These are phyloP conservation scores for Sesbania bispinosa DNA, from an alignment of 306 rosid species.

Conservation along the genomic window DNA sequence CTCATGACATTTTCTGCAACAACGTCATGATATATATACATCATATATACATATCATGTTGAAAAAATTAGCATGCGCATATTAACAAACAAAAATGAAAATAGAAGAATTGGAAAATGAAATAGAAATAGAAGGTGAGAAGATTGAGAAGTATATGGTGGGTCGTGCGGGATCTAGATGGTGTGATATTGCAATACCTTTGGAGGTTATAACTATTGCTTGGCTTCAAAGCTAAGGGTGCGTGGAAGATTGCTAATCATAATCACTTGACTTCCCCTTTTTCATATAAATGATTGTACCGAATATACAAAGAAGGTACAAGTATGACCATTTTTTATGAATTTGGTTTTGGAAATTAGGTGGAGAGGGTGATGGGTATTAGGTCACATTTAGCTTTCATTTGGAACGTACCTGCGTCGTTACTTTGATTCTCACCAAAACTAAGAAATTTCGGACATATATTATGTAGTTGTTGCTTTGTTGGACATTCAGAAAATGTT, in stretches of 20 bases:
- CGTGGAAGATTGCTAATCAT: conserved; percentile 28
- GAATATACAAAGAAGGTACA: background rate
- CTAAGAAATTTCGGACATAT: conserved; percentile 17
- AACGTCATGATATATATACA: too few relatives aligned
- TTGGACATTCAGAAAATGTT: conserved; percentile 13
- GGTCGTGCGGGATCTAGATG: conserved; percentile 22
- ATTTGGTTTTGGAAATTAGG: conserved; percentile 28
- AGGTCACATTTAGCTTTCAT: conserved; percentile 50
- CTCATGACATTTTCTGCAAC: too few relatives aligned
- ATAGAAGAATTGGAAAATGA: too few relatives aligned
- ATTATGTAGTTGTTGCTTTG: background rate
- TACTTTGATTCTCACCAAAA: conserved; percentile 27
- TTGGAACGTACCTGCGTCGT: conserved; percentile 32
- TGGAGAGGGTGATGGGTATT: conserved; percentile 31
- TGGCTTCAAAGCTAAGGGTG: conserved; percentile 64
- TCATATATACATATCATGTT: too few relatives aligned
- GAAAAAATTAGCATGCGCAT: too few relatives aligned
- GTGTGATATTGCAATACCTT: background rate
- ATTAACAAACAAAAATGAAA: too few relatives aligned
- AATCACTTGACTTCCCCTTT: conserved; percentile 5
- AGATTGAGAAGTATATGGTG: conserved; percentile 26
- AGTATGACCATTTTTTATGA: background rate
- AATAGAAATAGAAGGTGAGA: too few relatives aligned
- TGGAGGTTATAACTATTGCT: conserved; percentile 40
- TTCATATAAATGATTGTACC: conserved; percentile 17